Conservation (phyloP, 345 rosid species). For the Citrus trifoliata region DNA sequence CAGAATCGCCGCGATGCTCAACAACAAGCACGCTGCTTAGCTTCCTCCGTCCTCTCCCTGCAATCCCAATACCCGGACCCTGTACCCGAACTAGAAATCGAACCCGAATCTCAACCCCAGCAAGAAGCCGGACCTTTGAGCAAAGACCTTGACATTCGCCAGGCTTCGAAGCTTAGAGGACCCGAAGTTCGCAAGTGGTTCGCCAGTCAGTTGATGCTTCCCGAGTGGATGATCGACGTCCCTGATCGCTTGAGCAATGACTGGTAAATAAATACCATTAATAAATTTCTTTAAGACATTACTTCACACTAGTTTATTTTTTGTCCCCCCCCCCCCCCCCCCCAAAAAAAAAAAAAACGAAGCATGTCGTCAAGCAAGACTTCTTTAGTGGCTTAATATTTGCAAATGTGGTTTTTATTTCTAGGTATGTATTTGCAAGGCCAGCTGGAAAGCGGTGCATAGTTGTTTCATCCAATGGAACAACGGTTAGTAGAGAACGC, state of each 20-base stretch:
- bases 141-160: constrained; percentile 54
- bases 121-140: constrained; percentile 25
- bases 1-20: constrained; percentile 85
- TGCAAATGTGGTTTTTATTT: background rate
- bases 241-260: constrained; percentile 69
- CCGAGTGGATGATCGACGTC: constrained; percentile 96
- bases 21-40: constrained; percentile 78
- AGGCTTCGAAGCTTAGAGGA: constrained; percentile 73
- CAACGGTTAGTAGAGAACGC: constrained; percentile 71
- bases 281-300: background rate
- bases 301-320: no score
- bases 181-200: constrained; percentile 78
- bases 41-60: constrained; percentile 66
- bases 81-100: constrained; percentile 34
- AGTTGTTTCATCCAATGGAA: constrained; percentile 77
- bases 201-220: constrained; percentile 87
- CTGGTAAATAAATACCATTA: constrained; percentile 39
- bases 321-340: no score
- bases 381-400: background rate
- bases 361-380: no score
- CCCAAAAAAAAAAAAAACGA: no score
- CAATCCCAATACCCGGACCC: constrained; percentile 37
- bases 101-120: constrained; percentile 24
- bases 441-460: constrained; percentile 92
- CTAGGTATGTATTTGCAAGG: constrained; percentile 76